These are phyloP conservation scores for Plectranthus barbatus DNA, from an alignment of 257 asterid species.

Conservation along the genomic window DNA sequence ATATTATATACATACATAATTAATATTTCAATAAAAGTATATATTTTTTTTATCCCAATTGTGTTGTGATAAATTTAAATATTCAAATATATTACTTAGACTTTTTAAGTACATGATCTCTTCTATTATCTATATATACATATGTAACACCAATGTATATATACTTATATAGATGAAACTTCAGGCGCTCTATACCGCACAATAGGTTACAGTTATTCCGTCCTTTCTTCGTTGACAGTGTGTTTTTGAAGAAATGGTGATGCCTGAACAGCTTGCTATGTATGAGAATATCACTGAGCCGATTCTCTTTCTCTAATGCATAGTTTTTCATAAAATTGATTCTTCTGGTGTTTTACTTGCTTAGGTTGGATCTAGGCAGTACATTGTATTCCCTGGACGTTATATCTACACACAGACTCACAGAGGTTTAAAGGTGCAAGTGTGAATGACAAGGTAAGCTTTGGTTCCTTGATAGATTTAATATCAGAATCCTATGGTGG, in stretches of 20 bases:
- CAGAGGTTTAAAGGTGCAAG: conserved; percentile 84
- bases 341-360: neutral
- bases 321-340: neutral
- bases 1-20: too few species aligned
- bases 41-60: too few species aligned
- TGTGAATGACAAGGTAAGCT: conserved; percentile 67
- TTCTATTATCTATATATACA: too few species aligned
- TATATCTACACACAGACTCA: conserved; percentile 60
- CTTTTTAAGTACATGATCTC: too few species aligned
- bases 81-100: too few species aligned
- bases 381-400: conserved; percentile 76
- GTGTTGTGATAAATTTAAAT: too few species aligned
- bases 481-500: neutral
- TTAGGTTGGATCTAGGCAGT: conserved; percentile 78
- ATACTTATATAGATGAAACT: too few species aligned
- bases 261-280: neutral
- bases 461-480: too few species aligned
- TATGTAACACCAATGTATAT: too few species aligned
- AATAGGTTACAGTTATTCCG: neutral
- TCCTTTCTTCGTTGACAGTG: neutral
- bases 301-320: neutral
- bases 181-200: neutral
- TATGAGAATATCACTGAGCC: neutral
- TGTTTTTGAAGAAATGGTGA: neutral
- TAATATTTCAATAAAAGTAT: too few species aligned